Base-by-base conservation (phyloP, 164 flowering plant genomes). In the Echeveria elegans region DNA sequence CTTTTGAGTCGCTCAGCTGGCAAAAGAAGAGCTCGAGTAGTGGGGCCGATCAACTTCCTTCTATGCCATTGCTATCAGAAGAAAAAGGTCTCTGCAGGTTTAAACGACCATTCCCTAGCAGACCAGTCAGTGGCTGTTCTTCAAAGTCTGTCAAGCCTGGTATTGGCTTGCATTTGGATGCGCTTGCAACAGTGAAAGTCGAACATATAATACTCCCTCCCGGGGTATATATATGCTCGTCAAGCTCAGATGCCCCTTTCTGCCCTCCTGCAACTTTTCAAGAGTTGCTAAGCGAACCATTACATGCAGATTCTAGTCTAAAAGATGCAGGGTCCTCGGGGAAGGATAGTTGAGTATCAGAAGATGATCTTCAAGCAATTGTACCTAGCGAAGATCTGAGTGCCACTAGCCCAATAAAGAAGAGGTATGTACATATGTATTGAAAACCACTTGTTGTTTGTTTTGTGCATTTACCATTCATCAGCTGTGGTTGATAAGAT, bases 161-260 rank as follows among this genome's bases (percentile, higher is more conserved):
- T 38, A 91, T 94, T 75, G 99, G 99, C 59, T 80, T 94, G 84
- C 97, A 94, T 77, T 82, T 94, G 66, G 91, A 94, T 78, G 82
- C 96, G 69, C 82, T 94, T 52, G 85, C 97, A 64, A 64, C 79
- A 64, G 58, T 85, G 29, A 75, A 86, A 62, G 81, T 77, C 73
- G 19, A 56, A 14, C 32, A 14, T 26, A 28, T 56, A 18, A 10
- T 19, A 5, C 61, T 56, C 61, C n/a, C 61, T 56, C 5, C 61
- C 2, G 61, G 61, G 68, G 69, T 63, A 40, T 81, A 73, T 50
- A 56, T 77, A 31, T 82, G 74, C 68, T 67, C 75, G 70, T 75
- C 86, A 31, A 61, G 63, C 68, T 74, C 86, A 32, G 61, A 64
- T 63, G 68, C 76, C 66, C 73, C 83, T 60, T 63, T 79, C 41